Percentiles rank a stretch among this genome's conserved stretches.
These are phyloP conservation scores for Elongisporangium undulatum DNA, from an alignment of 352 stramenopile genomes.

Conservation along the genomic window DNA sequence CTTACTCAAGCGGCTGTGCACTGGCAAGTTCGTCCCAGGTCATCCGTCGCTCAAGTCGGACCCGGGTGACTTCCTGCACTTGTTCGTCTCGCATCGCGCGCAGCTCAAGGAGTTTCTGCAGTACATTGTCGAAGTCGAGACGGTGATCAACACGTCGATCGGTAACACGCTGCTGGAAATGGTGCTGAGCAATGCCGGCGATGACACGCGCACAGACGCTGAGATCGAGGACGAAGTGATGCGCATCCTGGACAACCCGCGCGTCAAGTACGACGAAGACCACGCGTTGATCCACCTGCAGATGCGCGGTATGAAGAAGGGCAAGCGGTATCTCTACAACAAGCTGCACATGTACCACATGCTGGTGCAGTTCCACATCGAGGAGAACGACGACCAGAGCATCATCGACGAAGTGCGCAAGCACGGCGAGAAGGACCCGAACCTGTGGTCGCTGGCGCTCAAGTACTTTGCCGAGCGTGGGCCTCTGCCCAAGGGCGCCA, in stretches of 20 bases:
- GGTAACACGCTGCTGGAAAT: slow-evolving; percentile 89
- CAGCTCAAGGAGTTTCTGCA: slow-evolving; percentile 88
- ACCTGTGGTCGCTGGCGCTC: slow-evolving; percentile 87
- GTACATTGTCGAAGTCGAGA: slow-evolving; percentile 89
- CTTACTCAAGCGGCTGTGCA: slow-evolving; percentile 89
- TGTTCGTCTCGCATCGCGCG: slow-evolving; percentile 90
- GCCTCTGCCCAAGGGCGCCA: slow-evolving; percentile 59
- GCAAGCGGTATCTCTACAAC: slow-evolving; percentile 93
- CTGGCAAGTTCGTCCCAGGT: slow-evolving; percentile 62
- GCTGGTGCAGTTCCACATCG: slow-evolving; percentile 92
- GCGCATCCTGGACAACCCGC: slow-evolving; percentile 86
- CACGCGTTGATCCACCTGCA: slow-evolving; percentile 93
- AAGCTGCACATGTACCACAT: slow-evolving; percentile 94
- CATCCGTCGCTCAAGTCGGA: slow-evolving; percentile 69
- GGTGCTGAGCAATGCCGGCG: slow-evolving; percentile 72
- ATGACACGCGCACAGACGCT: slow-evolving; percentile 29
- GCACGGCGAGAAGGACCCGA: slow-evolving; percentile 85
- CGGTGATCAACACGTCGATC: slow-evolving; percentile 84
- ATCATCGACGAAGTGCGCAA: slow-evolving; percentile 89
- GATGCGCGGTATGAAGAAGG: slow-evolving; percentile 90
- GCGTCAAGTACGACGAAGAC: slow-evolving; percentile 90
- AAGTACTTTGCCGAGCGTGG: slow-evolving; percentile 88
- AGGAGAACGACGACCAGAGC: slow-evolving; percentile 87
- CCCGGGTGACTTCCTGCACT: slow-evolving; percentile 86
- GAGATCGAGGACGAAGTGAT: slow-evolving; percentile 83